These are phyloP conservation scores for Monosporozyma solicola DNA, from an alignment of 805 yeast genomes.

Conservation along the genomic window DNA sequence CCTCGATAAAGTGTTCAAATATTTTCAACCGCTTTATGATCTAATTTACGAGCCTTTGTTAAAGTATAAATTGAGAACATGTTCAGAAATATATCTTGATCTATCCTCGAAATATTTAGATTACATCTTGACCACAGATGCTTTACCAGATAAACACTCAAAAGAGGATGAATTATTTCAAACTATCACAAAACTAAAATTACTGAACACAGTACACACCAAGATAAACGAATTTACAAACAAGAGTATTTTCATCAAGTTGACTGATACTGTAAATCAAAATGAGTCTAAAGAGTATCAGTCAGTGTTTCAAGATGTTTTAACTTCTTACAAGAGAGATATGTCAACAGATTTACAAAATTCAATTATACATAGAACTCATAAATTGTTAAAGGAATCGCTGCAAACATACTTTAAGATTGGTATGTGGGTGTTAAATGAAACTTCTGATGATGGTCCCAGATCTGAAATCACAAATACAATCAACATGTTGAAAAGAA, in stretches of 20 bases:
- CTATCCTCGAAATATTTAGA: slow-evolving; percentile 19
- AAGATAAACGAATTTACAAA: slow-evolving; percentile 14
- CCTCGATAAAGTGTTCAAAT: slow-evolving; percentile 35
- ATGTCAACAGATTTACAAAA: slow-evolving; percentile 23
- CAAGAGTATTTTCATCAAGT: slow-evolving; percentile 13
- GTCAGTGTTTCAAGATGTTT: slow-evolving; percentile 27
- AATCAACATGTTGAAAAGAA: slow-evolving; percentile 15
- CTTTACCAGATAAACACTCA: slow-evolving; percentile 12
- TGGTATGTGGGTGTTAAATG: slow-evolving; percentile 25
- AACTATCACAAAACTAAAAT: slow-evolving; percentile 19
- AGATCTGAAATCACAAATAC: slow-evolving; percentile 27
- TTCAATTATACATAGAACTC: slow-evolving; percentile 25
- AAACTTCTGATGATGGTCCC: slow-evolving; percentile 5
- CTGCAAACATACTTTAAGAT: slow-evolving; percentile 28
- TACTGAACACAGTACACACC: slow-evolving; percentile 11
- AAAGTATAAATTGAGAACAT: slow-evolving; percentile 19
- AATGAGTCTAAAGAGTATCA: slow-evolving; percentile 13
- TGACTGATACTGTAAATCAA: slow-evolving; percentile 19
- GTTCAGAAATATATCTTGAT: slow-evolving; percentile 22
- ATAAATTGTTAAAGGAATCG: slow-evolving; percentile 23
- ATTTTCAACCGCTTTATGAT: slow-evolving; percentile 32
- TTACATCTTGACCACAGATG: slow-evolving; percentile 14
- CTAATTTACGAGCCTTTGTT: slow-evolving; percentile 13
- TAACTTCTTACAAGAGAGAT: slow-evolving; percentile 22
- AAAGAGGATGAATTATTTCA: slow-evolving; percentile 21